These are phyloP conservation scores for Groenewaldozyma sp. DNA, from an alignment of 1,139 yeast genomes.

Conservation along the genomic window DNA sequence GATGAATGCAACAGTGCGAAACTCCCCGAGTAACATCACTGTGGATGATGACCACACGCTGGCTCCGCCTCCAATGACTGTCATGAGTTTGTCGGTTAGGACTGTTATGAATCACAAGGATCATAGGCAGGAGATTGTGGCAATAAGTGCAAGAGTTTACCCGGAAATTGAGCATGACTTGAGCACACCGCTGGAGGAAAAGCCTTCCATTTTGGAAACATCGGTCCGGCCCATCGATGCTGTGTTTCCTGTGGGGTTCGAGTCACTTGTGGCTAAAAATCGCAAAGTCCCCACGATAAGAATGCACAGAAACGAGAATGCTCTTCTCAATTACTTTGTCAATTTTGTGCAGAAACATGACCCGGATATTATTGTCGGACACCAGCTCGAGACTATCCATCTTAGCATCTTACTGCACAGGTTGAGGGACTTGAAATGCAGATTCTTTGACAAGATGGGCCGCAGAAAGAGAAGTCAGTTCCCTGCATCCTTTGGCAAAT, in stretches of 20 bases:
- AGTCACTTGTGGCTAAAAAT: slow-evolving; percentile 29
- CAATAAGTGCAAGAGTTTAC: slow-evolving; percentile 64
- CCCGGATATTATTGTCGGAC: slow-evolving; percentile 90
- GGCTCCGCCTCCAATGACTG: slow-evolving; percentile 54
- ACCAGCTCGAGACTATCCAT: slow-evolving; percentile 68
- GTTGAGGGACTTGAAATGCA: slow-evolving; percentile 49
- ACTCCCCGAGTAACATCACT: slow-evolving; percentile 30
- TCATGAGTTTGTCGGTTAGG: slow-evolving; percentile 70
- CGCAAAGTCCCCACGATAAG: slow-evolving; percentile 14
- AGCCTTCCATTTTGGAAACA: slow-evolving; percentile 36
- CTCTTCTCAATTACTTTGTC: slow-evolving; percentile 55
- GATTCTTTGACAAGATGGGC: slow-evolving; percentile 66
- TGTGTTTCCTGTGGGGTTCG: slow-evolving; percentile 67
- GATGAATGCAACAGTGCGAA: slow-evolving; percentile 44
- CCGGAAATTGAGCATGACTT: slow-evolving; percentile 53
- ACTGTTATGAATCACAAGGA: slow-evolving; percentile 63
- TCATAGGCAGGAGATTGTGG: slow-evolving; percentile 79
- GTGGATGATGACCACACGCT: slow-evolving; percentile 34
- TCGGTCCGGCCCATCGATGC: slow-evolving; percentile 61
- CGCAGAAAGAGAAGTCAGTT: slow-evolving; percentile 59
- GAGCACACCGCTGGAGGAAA: slow-evolving; percentile 25
- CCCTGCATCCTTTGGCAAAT: slow-evolving; percentile 57
- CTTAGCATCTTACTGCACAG: slow-evolving; percentile 77
- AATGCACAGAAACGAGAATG: slow-evolving; percentile 52
- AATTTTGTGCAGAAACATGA: slow-evolving; percentile 64